Percentiles rank a stretch among this genome's conserved stretches.
These are phyloP conservation scores for Penicillium malachiteum DNA, from an alignment of 495 filamentous ascomycete species.

Conservation along the genomic window DNA sequence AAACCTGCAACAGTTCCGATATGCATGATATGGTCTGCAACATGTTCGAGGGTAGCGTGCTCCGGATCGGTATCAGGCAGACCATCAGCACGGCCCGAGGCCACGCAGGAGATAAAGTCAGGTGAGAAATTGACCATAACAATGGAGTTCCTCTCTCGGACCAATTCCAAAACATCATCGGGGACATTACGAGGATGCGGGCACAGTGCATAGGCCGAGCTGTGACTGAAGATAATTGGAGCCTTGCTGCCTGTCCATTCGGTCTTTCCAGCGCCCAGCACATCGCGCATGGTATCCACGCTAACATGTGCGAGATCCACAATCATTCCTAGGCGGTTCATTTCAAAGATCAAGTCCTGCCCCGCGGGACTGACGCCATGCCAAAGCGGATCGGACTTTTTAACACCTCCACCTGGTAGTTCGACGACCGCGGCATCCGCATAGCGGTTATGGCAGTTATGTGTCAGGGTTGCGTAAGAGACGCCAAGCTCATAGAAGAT, in stretches of 20 bases:
- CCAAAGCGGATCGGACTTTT: constrained; percentile 49
- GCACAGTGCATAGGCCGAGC: constrained; percentile 51
- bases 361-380: constrained; percentile 69
- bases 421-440: constrained; percentile 76
- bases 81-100: constrained; percentile 43
- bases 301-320: constrained; percentile 57
- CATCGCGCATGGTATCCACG: constrained; percentile 55
- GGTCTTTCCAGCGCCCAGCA: constrained; percentile 45
- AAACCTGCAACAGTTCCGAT: constrained; percentile 57
- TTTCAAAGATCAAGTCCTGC: constrained; percentile 55
- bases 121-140: constrained; percentile 67
- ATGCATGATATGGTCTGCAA: constrained; percentile 65
- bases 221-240: constrained; percentile 60
- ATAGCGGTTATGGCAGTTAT: constrained; percentile 91
- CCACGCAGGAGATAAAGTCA: constrained; percentile 66
- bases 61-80: constrained; percentile 50
- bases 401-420: constrained; percentile 42
- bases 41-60: constrained; percentile 74
- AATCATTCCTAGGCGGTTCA: constrained; percentile 56
- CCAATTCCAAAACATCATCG: constrained; percentile 56
- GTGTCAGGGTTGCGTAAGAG: constrained; percentile 84
- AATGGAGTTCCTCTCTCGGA: constrained; percentile 53
- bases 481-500: constrained; percentile 77
- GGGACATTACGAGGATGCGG: constrained; percentile 60
- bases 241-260: constrained; percentile 45